These are phyloP conservation scores for Candida ovalis DNA, from an alignment of 805 yeast genomes.

Conservation along the genomic window DNA sequence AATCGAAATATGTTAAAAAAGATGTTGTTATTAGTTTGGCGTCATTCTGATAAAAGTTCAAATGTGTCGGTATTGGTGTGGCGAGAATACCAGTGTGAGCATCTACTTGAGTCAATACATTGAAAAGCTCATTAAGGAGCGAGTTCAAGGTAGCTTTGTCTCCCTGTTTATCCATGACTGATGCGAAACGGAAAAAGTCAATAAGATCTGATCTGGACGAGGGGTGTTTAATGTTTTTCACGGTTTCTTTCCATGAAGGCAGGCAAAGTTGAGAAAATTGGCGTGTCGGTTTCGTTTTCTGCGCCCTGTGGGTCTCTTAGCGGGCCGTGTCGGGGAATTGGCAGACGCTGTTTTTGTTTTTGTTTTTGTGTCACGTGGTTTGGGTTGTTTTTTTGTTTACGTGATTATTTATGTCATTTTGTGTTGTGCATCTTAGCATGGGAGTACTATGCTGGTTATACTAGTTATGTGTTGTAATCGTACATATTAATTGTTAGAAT, in stretches of 20 bases:
- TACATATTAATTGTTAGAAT: no score
- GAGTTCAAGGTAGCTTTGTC: conserved; percentile 6
- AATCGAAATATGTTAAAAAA: conserved; percentile 34
- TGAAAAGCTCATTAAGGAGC: conserved; percentile 20
- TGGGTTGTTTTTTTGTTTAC: no score
- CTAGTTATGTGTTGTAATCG: no score
- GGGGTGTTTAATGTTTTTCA: neutral
- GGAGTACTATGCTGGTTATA: no score
- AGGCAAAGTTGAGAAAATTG: neutral
- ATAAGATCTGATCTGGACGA: neutral
- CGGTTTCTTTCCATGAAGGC: neutral
- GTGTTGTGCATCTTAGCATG: no score
- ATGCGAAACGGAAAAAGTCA: neutral
- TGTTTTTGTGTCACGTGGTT: neutral
- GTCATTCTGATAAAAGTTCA: conserved; percentile 40
- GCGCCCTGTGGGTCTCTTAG: neutral
- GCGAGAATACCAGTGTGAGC: conserved; percentile 13
- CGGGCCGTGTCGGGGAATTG: neutral
- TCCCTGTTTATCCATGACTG: neutral
- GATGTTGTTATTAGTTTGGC: conserved; percentile 42
- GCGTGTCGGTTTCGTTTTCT: neutral
- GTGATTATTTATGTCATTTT: no score
- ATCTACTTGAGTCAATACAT: conserved; percentile 23
- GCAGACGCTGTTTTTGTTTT: neutral
- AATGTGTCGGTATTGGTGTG: conserved; percentile 36